Conservation (phyloP, 352 stramenopile genomes). For the Phytophthora fragariaefolia region DNA sequence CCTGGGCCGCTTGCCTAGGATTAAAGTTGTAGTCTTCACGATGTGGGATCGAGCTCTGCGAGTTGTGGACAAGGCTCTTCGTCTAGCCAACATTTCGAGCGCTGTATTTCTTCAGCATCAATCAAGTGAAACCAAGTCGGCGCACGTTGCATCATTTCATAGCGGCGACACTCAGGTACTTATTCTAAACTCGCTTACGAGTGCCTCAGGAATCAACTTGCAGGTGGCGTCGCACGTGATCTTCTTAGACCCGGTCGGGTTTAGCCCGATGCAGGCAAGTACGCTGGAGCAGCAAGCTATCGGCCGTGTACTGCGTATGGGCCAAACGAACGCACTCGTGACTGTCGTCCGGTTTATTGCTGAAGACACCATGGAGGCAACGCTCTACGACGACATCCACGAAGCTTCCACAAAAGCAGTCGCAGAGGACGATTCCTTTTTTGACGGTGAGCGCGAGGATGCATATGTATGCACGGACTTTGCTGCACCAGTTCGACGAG, state of each 20-base stretch:
- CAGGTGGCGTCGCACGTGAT: slow-evolving; percentile 86
- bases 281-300: slow-evolving; percentile 86
- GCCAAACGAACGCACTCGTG: slow-evolving; percentile 74
- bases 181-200: slow-evolving; percentile 82
- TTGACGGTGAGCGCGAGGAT: slow-evolving; percentile 68
- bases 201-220: slow-evolving; percentile 86
- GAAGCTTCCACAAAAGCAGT: slow-evolving; percentile 45
- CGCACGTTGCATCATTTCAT: slow-evolving; percentile 71
- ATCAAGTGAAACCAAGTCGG: slow-evolving; percentile 80
- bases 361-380: slow-evolving; percentile 74
- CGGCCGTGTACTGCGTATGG: slow-evolving; percentile 86
- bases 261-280: slow-evolving; percentile 71
- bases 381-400: slow-evolving; percentile 83
- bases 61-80: slow-evolving; percentile 69
- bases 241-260: slow-evolving; percentile 81
- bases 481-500: slow-evolving; percentile 52
- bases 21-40: slow-evolving; percentile 86
- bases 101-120: slow-evolving; percentile 80
- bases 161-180: slow-evolving; percentile 70
- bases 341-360: slow-evolving; percentile 79
- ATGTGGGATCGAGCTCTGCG: slow-evolving; percentile 79
- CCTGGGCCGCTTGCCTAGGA: slow-evolving; percentile 49
- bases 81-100: slow-evolving; percentile 59
- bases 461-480: slow-evolving; percentile 69
- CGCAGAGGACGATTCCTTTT: slow-evolving; percentile 67